Evolutionary conservation across 176 grass and related monocot genomes (phyloP).

Genomic region (Alopecurus myosuroides): DNA sequence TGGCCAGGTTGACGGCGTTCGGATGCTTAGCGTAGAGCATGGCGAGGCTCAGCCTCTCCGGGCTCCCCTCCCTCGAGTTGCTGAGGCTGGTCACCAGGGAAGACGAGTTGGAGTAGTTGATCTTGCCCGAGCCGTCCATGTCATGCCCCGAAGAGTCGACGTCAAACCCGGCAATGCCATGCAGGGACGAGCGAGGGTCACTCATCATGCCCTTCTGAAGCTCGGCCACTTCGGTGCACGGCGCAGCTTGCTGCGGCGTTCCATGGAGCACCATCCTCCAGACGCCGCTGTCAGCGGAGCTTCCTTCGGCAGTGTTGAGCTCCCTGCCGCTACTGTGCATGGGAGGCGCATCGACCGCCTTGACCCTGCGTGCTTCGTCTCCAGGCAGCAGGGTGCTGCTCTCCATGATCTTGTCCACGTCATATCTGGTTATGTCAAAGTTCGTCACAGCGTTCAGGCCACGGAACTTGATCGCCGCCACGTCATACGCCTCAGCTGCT

Average conservation of each 20-base stretch:
- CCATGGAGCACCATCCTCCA: slow-evolving; percentile 64
- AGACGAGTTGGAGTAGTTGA: slow-evolving; percentile 62
- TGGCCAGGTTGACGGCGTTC: background rate
- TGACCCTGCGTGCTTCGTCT: slow-evolving; percentile 62
- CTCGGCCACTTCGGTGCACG: slow-evolving; percentile 21
- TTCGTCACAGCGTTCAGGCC: slow-evolving; percentile 91
- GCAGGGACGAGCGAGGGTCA: slow-evolving; percentile 16
- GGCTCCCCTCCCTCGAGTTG: slow-evolving; percentile 76
- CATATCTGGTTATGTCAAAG: slow-evolving; percentile 85
- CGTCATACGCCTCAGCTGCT: slow-evolving; percentile 92
- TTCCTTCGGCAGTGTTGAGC: background rate
- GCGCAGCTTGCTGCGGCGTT: slow-evolving; percentile 30
- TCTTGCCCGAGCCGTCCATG: slow-evolving; percentile 24
- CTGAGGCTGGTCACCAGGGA: slow-evolving; percentile 72
- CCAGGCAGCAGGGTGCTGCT: slow-evolving; percentile 64
- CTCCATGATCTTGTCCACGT: slow-evolving; percentile 75
- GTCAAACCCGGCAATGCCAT: slow-evolving; percentile 29
- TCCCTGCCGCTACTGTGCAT: slow-evolving; percentile 10
- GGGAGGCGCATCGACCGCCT: slow-evolving; percentile 18
- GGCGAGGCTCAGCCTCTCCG: slow-evolving; percentile 39
- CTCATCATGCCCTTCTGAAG: background rate
- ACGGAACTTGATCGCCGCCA: slow-evolving; percentile 97
- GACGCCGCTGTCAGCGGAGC: background rate
- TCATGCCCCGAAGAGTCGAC: background rate
- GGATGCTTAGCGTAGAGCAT: slow-evolving; percentile 42